Base-by-base conservation (phyloP, 352 stramenopile genomes). In the Thalassiosira exigua region DNA sequence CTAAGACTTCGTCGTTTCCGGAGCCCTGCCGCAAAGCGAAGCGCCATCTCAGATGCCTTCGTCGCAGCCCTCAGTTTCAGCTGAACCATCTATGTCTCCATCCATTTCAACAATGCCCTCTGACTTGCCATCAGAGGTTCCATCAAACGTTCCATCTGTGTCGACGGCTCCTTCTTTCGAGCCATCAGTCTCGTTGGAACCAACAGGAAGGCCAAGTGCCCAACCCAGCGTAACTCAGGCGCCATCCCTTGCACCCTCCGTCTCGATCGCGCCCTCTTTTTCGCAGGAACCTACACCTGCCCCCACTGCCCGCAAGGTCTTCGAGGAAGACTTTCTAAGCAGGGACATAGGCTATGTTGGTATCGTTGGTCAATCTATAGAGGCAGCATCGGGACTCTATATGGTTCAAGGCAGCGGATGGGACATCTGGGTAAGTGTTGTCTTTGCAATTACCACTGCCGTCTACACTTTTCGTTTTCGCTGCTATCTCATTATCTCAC, bases 11-110 rank as follows among this genome's bases (percentile, higher is more conserved):
- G 62, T 83, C 61, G 56, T 84, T 36, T 19, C 21, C 12, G 53
- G 58, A 14, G 70, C 76, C n/a, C 14, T 88, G 7, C 46, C 66
- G 53, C 59, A 77, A 26, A 79, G 64, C 56, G 75, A 82, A 68
- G 67, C 70, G 2, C 76, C 75, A 19, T 84, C 76, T 64, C 9
- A 29, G 29, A 52, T 11, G 26, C 73, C 74, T 41, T 85, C 75
- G 17, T 61, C 57, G 46, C 29, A 17, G n/a, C 76, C 75, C n/a
- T 76, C 75, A 36, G 32, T 73, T 24, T 80, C 75, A 46, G 21
- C 7, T 19, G 12, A 39, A 19, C 75, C 75, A 58, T 66, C 75
- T 24, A 46, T 21, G 3, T 19, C 26, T 21, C 64, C 69, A 4
- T 69, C 53, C 53, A 30, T 70, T 0, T 77, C 75, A 53, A 27